Evolutionary conservation across 1,284 basidiomycete genomes (phyloP), one percentile per base, ranked within the genome.

Genomic region (Boletus smithii): DNA sequence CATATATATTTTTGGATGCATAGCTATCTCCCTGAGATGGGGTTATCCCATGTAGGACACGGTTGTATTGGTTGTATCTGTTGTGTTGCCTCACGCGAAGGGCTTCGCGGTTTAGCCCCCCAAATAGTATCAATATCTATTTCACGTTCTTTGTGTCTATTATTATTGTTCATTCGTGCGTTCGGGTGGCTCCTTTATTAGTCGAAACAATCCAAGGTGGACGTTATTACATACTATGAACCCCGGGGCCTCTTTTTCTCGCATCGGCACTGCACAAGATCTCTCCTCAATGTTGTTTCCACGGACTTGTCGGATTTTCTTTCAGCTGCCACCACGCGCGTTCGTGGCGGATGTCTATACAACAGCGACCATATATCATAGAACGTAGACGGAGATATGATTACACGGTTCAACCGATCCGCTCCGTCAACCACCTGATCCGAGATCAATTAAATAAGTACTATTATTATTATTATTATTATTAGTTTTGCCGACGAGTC

Each of bases 41-140:
- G 54, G 37, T 42, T 34, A 30, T 51, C 20, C 11, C 29, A 22
- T 34, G 49, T 60, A 57, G 49, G 50, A 50, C 47, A 48, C 24
- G 23, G 54, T 38, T 56, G 53, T 57, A 55, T 52, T 46, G 13
- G 55, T 36, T 58, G 57, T 62, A 60, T 62, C 55, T 49, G 58
- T 59, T 60, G 48, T 51, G 43, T 53, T 53, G 39, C 42, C 22
- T 51, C 48, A 27, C 47, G 71, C 73, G 73, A 75, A 74, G 73
- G 73, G 72, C 72, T 73, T 73, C 72, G 73, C 73, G 49, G 38
- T 57, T 59, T 57, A 71, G 69, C 63, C 73, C 71, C 73, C 47
- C 27, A 59, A 62, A 62, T 64, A 62, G 50, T 60, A 63, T 63
- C 30, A 42, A 42, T 53, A 33, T 38, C 39, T 55, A 45, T 54